Conservation (phyloP, 495 filamentous ascomycete species). For the Bryoglossum gracile region DNA sequence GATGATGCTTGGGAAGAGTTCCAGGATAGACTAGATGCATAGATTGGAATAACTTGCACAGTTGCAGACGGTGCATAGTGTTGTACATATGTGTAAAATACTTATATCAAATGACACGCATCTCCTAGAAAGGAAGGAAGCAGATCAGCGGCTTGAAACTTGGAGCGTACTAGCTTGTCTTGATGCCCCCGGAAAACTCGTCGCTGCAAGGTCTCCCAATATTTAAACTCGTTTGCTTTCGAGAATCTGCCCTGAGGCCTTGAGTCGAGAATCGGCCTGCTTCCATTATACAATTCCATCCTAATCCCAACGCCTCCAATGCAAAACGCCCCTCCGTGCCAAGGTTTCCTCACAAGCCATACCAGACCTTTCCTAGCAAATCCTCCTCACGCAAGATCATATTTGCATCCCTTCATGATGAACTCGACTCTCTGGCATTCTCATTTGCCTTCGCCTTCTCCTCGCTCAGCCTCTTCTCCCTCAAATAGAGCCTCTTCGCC, state of each 20-base stretch:
- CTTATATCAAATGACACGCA: slow-evolving; percentile 7
- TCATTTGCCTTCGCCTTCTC: slow-evolving; percentile 31
- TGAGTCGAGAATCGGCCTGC: too few species aligned
- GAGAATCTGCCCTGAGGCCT: too few species aligned
- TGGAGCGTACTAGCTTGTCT: too few species aligned
- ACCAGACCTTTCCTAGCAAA: not conserved
- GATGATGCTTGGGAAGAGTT: slow-evolving; percentile 43
- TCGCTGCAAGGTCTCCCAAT: too few species aligned
- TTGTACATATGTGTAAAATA: slow-evolving; percentile 20
- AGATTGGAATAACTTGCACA: slow-evolving; percentile 14
- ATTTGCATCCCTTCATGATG: not conserved
- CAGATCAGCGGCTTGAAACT: not conserved
- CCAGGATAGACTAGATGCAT: slow-evolving; percentile 38
- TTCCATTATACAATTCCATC: too few species aligned
- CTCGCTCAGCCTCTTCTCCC: slow-evolving; percentile 50
- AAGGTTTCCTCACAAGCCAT: not conserved
- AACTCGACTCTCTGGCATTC: not conserved
- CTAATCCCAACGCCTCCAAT: slow-evolving; percentile 19
- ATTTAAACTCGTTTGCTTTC: too few species aligned
- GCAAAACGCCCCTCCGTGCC: slow-evolving; percentile 10
- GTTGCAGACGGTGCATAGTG: too few species aligned
- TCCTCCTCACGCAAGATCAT: too few species aligned
- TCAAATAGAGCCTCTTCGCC: slow-evolving; percentile 47
- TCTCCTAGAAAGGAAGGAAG: not conserved
- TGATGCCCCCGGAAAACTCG: too few species aligned